phyloP scores from a whole-genome alignment of 225 moss, liverwort and hornwort species.

The Bryoerythrophyllum caledonicum region DNA sequence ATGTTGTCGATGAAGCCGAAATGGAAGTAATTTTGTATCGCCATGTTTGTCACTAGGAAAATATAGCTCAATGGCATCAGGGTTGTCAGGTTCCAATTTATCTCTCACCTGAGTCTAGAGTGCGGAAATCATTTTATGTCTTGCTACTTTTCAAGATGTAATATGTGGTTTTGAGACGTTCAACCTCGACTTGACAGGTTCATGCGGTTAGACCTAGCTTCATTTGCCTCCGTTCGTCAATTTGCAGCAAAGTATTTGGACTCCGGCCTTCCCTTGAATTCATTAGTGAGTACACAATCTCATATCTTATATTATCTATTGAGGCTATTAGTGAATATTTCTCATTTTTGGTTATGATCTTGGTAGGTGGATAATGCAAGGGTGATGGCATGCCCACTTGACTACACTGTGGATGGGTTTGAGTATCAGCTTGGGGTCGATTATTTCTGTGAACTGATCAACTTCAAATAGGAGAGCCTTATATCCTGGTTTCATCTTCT shows the following conservation, averaged over 20 bases:
- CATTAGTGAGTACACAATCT: slow-evolving; percentile 22
- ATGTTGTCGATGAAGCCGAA: background rate
- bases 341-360: background rate
- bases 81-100: slow-evolving; percentile 58
- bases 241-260: slow-evolving; percentile 75
- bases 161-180: background rate
- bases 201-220: slow-evolving; percentile 65
- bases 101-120: background rate
- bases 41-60: background rate
- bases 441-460: background rate
- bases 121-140: background rate
- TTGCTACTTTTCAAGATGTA: background rate
- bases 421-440: slow-evolving; percentile 83
- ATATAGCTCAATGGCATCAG: background rate
- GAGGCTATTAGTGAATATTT: background rate
- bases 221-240: slow-evolving; percentile 68
- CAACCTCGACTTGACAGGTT: slow-evolving; percentile 32
- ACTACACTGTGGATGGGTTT: slow-evolving; percentile 75
- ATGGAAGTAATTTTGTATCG: background rate
- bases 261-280: slow-evolving; percentile 47
- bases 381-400: slow-evolving; percentile 88
- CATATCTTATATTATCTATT: background rate
- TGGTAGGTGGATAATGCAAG: slow-evolving; percentile 90
- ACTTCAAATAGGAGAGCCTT: background rate
- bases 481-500: background rate